phyloP scores from a whole-genome alignment of 768 basidiomycete species.

The Amanita brunnescens region DNA sequence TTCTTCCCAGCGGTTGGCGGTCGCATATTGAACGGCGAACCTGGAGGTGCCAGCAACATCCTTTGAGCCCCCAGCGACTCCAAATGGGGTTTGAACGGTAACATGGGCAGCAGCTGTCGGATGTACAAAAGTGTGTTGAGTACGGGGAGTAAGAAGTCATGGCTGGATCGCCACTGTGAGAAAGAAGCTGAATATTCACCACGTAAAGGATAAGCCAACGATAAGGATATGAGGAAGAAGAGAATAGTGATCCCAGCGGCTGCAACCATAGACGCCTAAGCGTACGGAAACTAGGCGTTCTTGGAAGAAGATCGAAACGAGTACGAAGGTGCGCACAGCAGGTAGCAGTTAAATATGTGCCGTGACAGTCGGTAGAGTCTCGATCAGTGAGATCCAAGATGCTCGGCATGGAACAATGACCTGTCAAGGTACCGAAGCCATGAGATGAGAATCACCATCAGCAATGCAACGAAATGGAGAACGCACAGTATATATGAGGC shows the following conservation, averaged over 20 bases:
- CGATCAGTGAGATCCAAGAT: no score
- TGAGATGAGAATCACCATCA: no score
- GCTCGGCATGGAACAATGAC: no score
- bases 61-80: conserved; percentile 43
- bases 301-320: no score
- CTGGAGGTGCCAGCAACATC: conserved; percentile 42
- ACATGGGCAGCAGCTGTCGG: conserved; percentile 18
- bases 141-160: no score
- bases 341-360: no score
- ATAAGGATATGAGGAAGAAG: conserved; percentile 19
- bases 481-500: no score
- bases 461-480: no score
- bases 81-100: conserved; percentile 37
- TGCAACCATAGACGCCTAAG: background rate
- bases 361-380: no score
- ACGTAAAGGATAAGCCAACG: conserved; percentile 22
- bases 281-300: no score
- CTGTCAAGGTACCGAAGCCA: no score
- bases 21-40: conserved; percentile 62
- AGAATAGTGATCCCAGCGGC: background rate
- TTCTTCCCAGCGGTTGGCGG: conserved; percentile 50
- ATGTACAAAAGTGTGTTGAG: conserved; percentile 33
- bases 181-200: conserved; percentile 23
- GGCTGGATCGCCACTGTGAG: conserved; percentile 38
- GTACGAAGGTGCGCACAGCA: no score